Evolutionary conservation across 208 protist genomes (phyloP).

Genomic region (Leishmania lainsoni): DNA sequence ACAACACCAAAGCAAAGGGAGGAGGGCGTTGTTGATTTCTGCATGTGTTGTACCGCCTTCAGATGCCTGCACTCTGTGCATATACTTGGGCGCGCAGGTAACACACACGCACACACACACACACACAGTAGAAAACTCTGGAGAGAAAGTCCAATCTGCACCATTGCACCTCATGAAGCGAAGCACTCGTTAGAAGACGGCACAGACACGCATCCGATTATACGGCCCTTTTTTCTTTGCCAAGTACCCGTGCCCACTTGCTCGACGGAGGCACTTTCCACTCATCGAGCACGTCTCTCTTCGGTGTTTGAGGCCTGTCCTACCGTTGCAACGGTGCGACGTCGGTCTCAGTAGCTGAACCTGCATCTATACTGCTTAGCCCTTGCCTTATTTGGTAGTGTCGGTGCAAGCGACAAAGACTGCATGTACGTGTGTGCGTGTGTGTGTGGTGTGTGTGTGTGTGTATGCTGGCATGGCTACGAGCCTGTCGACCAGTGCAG

Average conservation of each 20-base stretch:
- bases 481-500: not conserved
- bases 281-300: not conserved
- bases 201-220: not conserved
- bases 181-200: not conserved
- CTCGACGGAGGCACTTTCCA: not conserved
- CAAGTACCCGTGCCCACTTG: not conserved
- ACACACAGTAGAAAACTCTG: not conserved
- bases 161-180: not conserved
- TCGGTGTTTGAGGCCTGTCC: not conserved
- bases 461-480: not conserved
- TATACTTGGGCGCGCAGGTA: not conserved
- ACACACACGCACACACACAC: not conserved
- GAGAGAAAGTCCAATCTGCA: not conserved
- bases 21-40: not conserved
- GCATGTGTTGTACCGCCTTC: not conserved
- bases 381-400: not conserved
- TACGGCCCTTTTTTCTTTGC: not conserved
- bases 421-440: slow-evolving; percentile 1
- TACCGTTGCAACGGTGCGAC: not conserved
- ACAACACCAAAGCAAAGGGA: not conserved
- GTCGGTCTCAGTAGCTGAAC: not conserved
- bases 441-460: not conserved
- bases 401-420: not conserved
- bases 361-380: not conserved
- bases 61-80: not conserved